Percentiles rank a stretch among this genome's conserved stretches.
These are phyloP conservation scores for Platismatia glauca DNA, from an alignment of 495 filamentous ascomycete species.

Conservation along the genomic window DNA sequence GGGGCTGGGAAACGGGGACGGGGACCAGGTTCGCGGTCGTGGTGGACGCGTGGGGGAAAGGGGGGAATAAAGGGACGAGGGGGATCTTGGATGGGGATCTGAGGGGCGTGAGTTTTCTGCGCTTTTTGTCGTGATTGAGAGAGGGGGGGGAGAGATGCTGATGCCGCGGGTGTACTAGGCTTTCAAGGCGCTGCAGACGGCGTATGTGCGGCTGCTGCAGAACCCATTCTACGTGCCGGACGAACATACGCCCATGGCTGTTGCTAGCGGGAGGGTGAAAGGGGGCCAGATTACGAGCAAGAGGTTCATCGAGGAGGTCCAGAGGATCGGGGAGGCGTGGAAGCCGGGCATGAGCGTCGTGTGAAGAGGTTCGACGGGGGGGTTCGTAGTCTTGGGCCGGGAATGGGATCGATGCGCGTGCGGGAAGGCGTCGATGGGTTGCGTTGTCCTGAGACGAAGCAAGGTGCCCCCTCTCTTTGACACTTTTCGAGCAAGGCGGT, in stretches of 20 bases:
- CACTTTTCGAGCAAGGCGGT: background rate
- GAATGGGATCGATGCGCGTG: background rate
- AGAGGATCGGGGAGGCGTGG: constrained; percentile 67
- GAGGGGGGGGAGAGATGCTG: background rate
- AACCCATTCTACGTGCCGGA: constrained; percentile 95
- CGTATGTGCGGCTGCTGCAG: constrained; percentile 80
- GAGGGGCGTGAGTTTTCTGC: constrained; percentile 69
- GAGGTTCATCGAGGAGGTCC: constrained; percentile 73
- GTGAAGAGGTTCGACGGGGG: background rate
- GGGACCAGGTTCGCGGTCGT: constrained; percentile 81
- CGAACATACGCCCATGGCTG: constrained; percentile 52
- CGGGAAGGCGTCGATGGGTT: background rate
- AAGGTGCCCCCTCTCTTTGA: background rate
- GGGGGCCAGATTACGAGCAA: constrained; percentile 68
- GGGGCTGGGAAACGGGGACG: constrained; percentile 97
- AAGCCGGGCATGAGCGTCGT: constrained; percentile 40
- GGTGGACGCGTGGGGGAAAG: constrained; percentile 70
- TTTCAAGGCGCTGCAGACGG: constrained; percentile 81
- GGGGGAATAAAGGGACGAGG: constrained; percentile 22
- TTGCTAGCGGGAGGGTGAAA: constrained; percentile 30
- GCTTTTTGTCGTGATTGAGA: constrained; percentile 30
- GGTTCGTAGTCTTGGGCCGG: too few species aligned
- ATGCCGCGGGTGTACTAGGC: constrained; percentile 42
- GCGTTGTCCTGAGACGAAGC: background rate
- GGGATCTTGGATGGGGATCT: constrained; percentile 44